A percentile compares a stretch with the other conserved stretches of the same genome.
phyloP scores from a whole-genome alignment of 225 moss, liverwort and hornwort genomes.

The Takakia lepidozioides region DNA sequence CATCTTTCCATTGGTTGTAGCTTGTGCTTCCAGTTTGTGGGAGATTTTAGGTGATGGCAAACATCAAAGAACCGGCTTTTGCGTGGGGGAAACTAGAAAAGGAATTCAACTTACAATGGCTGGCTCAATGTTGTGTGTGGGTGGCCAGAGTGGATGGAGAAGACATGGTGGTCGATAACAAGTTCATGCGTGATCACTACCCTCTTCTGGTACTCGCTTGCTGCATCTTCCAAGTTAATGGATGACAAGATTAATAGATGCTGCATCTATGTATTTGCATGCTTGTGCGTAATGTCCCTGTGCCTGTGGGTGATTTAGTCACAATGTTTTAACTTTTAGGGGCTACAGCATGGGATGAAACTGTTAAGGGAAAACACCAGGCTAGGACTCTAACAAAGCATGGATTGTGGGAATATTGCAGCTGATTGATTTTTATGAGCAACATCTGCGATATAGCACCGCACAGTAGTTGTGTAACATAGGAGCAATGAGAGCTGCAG shows the following conservation, averaged over 20 bases:
- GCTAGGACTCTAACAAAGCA: no score
- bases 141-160: constrained; percentile 73
- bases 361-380: no score
- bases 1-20: no score
- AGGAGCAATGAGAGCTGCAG: constrained; percentile 10
- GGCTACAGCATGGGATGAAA: no score
- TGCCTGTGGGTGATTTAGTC: no score
- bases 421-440: constrained; percentile 97
- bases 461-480: constrained; percentile 37
- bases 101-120: no score
- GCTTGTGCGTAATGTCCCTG: neutral
- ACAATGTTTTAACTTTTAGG: no score
- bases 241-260: neutral
- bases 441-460: constrained; percentile 95
- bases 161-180: constrained; percentile 90
- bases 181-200: constrained; percentile 79
- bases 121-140: no score
- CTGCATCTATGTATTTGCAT: neutral
- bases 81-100: no score
- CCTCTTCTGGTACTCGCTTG: constrained; percentile 64
- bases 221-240: neutral
- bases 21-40: no score
- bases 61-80: no score
- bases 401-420: constrained; percentile 20
- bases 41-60: no score